phyloP scores from a whole-genome alignment of 306 rosid genomes.

The Hippophae tibetana region DNA sequence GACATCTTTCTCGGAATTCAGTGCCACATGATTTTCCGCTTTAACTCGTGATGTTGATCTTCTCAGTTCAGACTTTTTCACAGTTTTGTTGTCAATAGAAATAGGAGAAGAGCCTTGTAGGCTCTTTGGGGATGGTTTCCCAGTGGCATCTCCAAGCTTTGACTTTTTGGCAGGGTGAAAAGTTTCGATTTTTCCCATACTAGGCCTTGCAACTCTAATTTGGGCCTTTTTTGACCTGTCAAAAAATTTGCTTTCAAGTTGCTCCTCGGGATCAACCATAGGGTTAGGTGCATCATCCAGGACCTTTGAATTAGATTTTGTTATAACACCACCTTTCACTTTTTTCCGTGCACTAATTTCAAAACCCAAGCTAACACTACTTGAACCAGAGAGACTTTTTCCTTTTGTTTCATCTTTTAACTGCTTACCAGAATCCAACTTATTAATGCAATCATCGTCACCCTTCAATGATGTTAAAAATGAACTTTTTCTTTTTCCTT shows the following conservation, averaged over 20 bases:
- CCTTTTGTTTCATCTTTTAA: constrained; percentile 40
- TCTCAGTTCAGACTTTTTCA: constrained; percentile 39
- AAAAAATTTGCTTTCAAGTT: constrained; percentile 26
- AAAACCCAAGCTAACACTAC: constrained; percentile 25
- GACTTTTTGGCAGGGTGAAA: constrained; percentile 50
- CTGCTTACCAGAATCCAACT: constrained; percentile 33
- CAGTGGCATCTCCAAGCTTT: constrained; percentile 28
- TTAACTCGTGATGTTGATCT: constrained; percentile 38
- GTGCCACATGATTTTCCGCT: constrained; percentile 39
- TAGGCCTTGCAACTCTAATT: constrained; percentile 34
- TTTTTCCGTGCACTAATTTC: constrained; percentile 36
- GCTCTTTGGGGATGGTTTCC: constrained; percentile 33
- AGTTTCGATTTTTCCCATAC: constrained; percentile 35
- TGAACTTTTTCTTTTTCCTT: constrained; percentile 31
- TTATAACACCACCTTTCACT: constrained; percentile 31
- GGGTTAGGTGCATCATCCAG: constrained; percentile 23
- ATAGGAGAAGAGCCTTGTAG: constrained; percentile 31
- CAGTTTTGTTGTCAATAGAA: constrained; percentile 36
- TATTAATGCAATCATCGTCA: constrained; percentile 23
- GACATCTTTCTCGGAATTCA: constrained; percentile 28
- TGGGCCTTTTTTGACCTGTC: constrained; percentile 44
- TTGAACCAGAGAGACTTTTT: constrained; percentile 30
- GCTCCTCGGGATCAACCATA: constrained; percentile 27
- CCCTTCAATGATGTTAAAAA: constrained; percentile 32
- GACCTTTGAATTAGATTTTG: constrained; percentile 29